A percentile compares a stretch with the other conserved stretches of the same genome.
These are phyloP conservation scores for Pyrenula massariospora DNA, from an alignment of 495 filamentous ascomycete genomes.

Conservation along the genomic window DNA sequence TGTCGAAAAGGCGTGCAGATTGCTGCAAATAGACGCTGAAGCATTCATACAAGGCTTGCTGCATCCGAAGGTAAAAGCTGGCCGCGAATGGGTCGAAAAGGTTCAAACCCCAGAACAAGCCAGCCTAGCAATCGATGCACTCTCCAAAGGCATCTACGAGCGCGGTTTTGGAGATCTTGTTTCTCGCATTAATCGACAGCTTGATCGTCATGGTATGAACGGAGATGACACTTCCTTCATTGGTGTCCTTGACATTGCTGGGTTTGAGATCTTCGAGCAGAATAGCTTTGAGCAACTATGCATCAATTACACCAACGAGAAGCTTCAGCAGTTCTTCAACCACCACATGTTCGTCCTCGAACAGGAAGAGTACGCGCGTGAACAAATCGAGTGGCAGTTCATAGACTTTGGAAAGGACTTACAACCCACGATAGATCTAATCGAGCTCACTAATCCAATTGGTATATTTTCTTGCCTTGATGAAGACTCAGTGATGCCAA, in stretches of 20 bases:
- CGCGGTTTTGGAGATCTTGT: constrained; percentile 91
- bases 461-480: constrained; percentile 98
- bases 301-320: constrained; percentile 99
- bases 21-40: constrained; percentile 75
- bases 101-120: constrained; percentile 96
- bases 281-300: constrained; percentile 99
- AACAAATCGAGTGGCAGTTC: constrained; percentile 99
- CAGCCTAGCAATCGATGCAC: constrained; percentile 74
- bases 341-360: constrained; percentile 99
- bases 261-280: constrained; percentile 96
- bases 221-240: constrained; percentile 90
- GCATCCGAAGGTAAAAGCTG: constrained; percentile 88
- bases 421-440: constrained; percentile 96
- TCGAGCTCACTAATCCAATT: constrained; percentile 91
- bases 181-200: constrained; percentile 76
- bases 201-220: constrained; percentile 68
- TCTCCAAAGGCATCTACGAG: constrained; percentile 96
- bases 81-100: constrained; percentile 96
- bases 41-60: constrained; percentile 79
- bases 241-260: constrained; percentile 96
- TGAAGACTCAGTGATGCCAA: constrained; percentile 98
- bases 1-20: constrained; percentile 63
- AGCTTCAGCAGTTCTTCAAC: constrained; percentile 99
- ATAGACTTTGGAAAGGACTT: constrained; percentile 97
- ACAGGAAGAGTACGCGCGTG: constrained; percentile 95